Conservation (phyloP, 1,284 basidiomycete genomes). For the Termitomyces sp. region DNA sequence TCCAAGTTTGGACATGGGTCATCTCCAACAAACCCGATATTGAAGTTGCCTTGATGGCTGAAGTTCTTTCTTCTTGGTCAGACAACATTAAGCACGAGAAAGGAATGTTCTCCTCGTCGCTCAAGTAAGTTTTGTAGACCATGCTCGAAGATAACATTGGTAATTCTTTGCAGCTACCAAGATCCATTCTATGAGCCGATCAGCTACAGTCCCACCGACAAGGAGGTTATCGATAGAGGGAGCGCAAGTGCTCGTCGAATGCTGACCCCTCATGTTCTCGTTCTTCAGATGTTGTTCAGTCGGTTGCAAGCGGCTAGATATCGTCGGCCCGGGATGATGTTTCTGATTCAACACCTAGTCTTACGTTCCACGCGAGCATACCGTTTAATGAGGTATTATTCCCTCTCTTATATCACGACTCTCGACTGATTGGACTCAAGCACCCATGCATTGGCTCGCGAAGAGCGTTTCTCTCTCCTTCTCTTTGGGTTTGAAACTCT, state of each 20-base stretch:
- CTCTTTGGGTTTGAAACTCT: constrained; percentile 92
- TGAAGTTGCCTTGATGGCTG: constrained; percentile 73
- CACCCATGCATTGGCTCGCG: constrained; percentile 88
- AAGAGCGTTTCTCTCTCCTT: constrained; percentile 85
- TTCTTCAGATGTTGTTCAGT: constrained; percentile 89
- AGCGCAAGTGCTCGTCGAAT: constrained; percentile 69
- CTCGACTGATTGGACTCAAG: constrained; percentile 34
- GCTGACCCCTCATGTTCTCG: constrained; percentile 77
- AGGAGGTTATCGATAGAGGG: constrained; percentile 75
- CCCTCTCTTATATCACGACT: neutral
- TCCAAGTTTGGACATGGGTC: constrained; percentile 97
- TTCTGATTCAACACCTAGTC: constrained; percentile 81
- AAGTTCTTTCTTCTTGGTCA: constrained; percentile 87
- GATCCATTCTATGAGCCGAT: constrained; percentile 89
- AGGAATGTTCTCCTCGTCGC: constrained; percentile 77
- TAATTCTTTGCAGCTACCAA: constrained; percentile 49
- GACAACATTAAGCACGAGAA: constrained; percentile 71
- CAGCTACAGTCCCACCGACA: constrained; percentile 89
- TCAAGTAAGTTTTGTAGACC: constrained; percentile 56
- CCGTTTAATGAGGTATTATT: constrained; percentile 65
- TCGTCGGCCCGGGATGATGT: constrained; percentile 79
- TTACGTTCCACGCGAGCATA: constrained; percentile 69
- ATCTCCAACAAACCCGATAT: constrained; percentile 83
- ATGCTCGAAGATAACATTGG: constrained; percentile 2
- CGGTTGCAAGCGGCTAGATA: constrained; percentile 93